Percentiles rank a stretch among this genome's conserved stretches.
phyloP scores from a whole-genome alignment of 257 asterid genomes.

The Primulina huaijiensis region DNA sequence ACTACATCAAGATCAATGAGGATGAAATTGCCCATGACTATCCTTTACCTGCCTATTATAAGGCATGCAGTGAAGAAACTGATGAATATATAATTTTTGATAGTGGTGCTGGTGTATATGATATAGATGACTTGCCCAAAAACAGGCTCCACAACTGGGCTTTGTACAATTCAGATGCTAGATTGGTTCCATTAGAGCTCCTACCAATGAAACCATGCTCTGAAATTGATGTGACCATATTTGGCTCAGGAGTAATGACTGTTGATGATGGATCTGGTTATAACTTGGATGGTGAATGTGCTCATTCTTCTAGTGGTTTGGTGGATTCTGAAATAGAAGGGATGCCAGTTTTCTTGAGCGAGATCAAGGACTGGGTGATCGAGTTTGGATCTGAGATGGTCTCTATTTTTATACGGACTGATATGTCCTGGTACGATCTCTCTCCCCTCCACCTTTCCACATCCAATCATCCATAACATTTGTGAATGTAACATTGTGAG shows the following conservation, averaged over 20 bases:
- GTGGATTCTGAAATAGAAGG: constrained; percentile 58
- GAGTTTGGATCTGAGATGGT: constrained; percentile 85
- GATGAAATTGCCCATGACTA: constrained; percentile 96
- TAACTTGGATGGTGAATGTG: constrained; percentile 58
- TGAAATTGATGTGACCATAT: constrained; percentile 81
- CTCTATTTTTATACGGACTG: constrained; percentile 73
- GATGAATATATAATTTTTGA: constrained; percentile 89
- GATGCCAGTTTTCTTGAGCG: constrained; percentile 75
- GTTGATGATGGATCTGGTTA: constrained; percentile 92
- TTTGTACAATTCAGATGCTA: constrained; percentile 83
- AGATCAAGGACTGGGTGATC: constrained; percentile 92
- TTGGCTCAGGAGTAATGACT: constrained; percentile 85
- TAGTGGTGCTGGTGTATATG: constrained; percentile 45
- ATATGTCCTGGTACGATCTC: neutral
- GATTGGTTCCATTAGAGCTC: constrained; percentile 84
- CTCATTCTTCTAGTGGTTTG: constrained; percentile 55
- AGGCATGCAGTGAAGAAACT: constrained; percentile 60
- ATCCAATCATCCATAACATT: neutral
- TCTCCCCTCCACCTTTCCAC: neutral
- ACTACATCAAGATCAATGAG: constrained; percentile 86
- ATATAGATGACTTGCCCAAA: constrained; percentile 66
- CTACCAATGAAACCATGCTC: constrained; percentile 91
- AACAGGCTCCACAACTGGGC: constrained; percentile 94
- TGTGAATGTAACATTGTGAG: neutral
- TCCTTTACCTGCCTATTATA: constrained; percentile 90